These are phyloP conservation scores for Beverwykella pulmonaria DNA, from an alignment of 495 filamentous ascomycete species.

Conservation along the genomic window DNA sequence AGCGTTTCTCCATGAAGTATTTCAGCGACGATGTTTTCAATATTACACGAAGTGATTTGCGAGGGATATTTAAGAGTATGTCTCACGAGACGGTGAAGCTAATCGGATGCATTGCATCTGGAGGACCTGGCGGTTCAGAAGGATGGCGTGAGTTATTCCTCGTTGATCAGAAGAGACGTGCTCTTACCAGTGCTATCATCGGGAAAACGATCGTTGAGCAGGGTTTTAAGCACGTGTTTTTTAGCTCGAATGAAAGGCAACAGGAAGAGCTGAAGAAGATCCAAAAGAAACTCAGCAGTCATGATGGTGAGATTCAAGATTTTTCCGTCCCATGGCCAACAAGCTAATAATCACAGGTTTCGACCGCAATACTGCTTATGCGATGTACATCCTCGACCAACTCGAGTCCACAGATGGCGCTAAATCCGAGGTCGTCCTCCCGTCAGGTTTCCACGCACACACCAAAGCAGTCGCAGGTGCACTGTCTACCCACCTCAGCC, in stretches of 20 bases:
- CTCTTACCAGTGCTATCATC: constrained; percentile 28
- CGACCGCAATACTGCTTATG: constrained; percentile 14
- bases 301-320: constrained; percentile 23
- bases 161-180: constrained; percentile 2
- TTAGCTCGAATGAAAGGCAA: constrained; percentile 17
- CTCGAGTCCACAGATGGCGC: neutral
- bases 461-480: neutral
- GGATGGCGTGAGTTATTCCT: constrained; percentile 31
- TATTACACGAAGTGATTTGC: neutral
- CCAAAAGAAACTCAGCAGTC: constrained; percentile 1
- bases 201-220: constrained; percentile 34
- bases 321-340: neutral
- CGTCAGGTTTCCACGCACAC: constrained; percentile 19
- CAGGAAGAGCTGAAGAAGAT: neutral
- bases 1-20: constrained; percentile 9
- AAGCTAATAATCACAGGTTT: constrained; percentile 18
- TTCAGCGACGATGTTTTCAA: neutral
- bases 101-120: constrained; percentile 26
- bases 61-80: constrained; percentile 2
- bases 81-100: constrained; percentile 12
- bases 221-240: constrained; percentile 20
- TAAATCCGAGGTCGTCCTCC: constrained; percentile 2
- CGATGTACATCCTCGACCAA: neutral
- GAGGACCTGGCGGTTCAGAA: constrained; percentile 23
- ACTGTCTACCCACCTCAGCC: constrained; percentile 21